Percentiles rank a stretch among this genome's conserved stretches.
Conservation (phyloP, 1,284 basidiomycete species). For the Abortiporus biennis region DNA sequence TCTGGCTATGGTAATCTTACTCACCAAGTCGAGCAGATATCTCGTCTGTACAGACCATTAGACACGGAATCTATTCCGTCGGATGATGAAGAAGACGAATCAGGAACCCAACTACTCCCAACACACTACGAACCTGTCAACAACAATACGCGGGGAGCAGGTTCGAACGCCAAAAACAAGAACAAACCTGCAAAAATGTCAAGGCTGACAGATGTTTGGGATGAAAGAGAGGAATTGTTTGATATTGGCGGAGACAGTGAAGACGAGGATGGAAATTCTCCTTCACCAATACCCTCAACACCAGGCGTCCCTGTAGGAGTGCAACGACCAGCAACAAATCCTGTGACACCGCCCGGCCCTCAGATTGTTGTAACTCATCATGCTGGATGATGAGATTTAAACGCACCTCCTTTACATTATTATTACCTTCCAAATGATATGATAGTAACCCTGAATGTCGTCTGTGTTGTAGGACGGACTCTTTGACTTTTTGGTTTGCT, state of each 20-base stretch:
- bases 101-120: conserved; percentile 52
- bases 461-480: too few species aligned
- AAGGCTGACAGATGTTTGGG: conserved; percentile 63
- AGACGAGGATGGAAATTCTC: conserved; percentile 32
- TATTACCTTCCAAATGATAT: too few species aligned
- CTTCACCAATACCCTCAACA: too few species aligned
- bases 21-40: conserved; percentile 51
- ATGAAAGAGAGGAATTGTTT: conserved; percentile 73
- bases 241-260: conserved; percentile 60
- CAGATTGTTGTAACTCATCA: too few species aligned
- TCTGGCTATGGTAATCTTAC: conserved; percentile 2
- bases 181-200: conserved; percentile 15
- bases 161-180: too few species aligned
- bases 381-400: too few species aligned
- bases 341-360: too few species aligned
- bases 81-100: conserved; percentile 49
- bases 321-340: too few species aligned
- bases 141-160: conserved; percentile 6
- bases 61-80: conserved; percentile 41
- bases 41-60: conserved; percentile 67
- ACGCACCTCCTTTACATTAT: too few species aligned
- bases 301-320: too few species aligned
- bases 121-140: conserved; percentile 31
- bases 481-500: too few species aligned
- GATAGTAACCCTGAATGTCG: too few species aligned